A percentile compares a stretch with the other conserved stretches of the same genome.
Conservation (phyloP, 2,329 filamentous ascomycete species). For the Neonectria magnoliae region DNA sequence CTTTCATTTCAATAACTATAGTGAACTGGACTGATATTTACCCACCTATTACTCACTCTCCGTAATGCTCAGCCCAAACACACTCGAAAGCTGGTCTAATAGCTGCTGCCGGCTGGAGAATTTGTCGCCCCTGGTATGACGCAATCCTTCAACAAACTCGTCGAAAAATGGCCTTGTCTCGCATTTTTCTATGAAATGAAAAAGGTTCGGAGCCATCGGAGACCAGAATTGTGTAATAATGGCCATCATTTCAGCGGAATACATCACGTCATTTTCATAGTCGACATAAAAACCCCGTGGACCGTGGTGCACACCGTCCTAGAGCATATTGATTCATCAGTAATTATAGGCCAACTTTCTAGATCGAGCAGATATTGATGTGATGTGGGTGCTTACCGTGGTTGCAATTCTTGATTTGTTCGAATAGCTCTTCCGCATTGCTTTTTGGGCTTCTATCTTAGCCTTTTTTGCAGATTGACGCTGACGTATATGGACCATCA, state of each 20-base stretch:
- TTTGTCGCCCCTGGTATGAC: not conserved
- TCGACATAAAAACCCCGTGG: not conserved
- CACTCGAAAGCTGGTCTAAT: not conserved
- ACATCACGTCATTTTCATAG: not conserved
- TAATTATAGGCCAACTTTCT: not conserved
- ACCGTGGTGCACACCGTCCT: not conserved
- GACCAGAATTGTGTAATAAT: too few species aligned
- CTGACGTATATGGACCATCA: not conserved
- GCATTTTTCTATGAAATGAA: not conserved
- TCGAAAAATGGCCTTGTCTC: not conserved
- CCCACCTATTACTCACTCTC: too few species aligned
- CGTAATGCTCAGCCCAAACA: too few species aligned
- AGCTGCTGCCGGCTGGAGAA: not conserved
- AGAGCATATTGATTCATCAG: not conserved
- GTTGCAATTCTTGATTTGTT: too few species aligned
- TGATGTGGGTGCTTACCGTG: not conserved
- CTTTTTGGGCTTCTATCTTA: not conserved
- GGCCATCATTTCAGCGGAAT: not conserved
- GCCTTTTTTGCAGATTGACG: not conserved
- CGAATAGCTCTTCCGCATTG: too few species aligned
- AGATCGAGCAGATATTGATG: too few species aligned
- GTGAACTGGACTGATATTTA: too few species aligned
- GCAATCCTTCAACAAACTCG: not conserved
- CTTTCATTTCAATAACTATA: too few species aligned
- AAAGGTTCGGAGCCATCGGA: too few species aligned